phyloP scores from a whole-genome alignment of 352 stramenopile species.

The Phytophthora megakarya region DNA sequence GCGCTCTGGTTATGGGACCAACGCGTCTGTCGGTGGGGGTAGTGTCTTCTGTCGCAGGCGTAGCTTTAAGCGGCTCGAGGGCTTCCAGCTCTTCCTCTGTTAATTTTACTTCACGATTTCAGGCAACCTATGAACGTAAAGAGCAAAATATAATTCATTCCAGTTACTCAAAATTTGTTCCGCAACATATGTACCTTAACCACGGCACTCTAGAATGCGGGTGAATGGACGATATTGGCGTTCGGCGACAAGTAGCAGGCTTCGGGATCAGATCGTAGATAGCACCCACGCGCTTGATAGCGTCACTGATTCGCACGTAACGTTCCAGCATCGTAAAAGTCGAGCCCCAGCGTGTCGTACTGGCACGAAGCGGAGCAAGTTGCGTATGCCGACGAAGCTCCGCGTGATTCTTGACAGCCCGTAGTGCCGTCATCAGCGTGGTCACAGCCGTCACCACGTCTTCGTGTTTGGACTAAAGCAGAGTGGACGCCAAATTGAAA shows the following conservation, averaged over 20 bases:
- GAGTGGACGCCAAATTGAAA: conserved; percentile 4
- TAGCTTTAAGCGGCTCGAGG: too few species aligned
- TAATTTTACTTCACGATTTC: neutral
- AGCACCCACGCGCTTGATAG: neutral
- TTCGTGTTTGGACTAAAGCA: too few species aligned
- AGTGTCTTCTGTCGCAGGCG: too few species aligned
- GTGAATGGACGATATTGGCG: neutral
- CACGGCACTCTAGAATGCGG: neutral
- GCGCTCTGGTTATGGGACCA: too few species aligned
- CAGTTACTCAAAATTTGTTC: too few species aligned
- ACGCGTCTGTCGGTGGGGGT: too few species aligned
- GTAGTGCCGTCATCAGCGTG: neutral
- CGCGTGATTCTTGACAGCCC: neutral
- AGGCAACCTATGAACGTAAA: neutral
- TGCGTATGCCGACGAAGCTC: neutral
- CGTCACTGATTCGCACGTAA: neutral
- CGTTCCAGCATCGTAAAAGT: too few species aligned
- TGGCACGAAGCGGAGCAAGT: too few species aligned
- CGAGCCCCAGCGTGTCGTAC: too few species aligned
- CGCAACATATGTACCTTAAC: neutral
- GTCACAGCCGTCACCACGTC: too few species aligned
- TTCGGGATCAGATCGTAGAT: neutral
- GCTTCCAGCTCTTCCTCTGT: too few species aligned
- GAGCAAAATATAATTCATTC: too few species aligned
- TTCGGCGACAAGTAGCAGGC: neutral